These are phyloP conservation scores for Monilinia vaccinii-corymbosi DNA, from an alignment of 2,329 filamentous ascomycete species.

Conservation along the genomic window DNA sequence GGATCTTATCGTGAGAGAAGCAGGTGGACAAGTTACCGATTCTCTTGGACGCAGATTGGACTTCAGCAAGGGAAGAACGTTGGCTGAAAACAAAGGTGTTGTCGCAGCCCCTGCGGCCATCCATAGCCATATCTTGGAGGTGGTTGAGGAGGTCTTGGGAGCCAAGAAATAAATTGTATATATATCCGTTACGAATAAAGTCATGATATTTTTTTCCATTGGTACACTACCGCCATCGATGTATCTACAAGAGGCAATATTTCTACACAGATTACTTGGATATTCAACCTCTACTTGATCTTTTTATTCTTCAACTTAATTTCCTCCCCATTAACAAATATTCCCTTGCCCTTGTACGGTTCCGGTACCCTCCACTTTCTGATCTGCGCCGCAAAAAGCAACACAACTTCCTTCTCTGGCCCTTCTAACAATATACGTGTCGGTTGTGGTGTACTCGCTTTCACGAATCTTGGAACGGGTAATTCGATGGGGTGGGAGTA, in stretches of 20 bases:
- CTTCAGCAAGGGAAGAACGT: conserved; percentile 77
- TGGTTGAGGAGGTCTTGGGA: conserved; percentile 68
- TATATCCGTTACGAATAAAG: conserved; percentile 1
- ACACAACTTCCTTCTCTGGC: conserved; percentile 74
- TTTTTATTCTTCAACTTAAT: conserved; percentile 98
- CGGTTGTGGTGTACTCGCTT: conserved; percentile 78
- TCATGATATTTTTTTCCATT: not conserved
- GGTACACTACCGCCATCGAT: conserved; percentile 6
- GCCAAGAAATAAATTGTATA: conserved; percentile 31
- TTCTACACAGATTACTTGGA: conserved; percentile 19
- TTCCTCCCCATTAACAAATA: conserved; percentile 95
- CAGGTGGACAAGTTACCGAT: conserved; percentile 87
- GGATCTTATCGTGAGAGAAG: conserved; percentile 87
- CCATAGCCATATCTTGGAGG: conserved; percentile 68
- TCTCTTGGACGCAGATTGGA: conserved; percentile 76
- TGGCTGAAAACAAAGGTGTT: conserved; percentile 87
- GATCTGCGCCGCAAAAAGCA: conserved; percentile 85
- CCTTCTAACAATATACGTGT: conserved; percentile 89
- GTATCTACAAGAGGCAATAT: conserved; percentile 16
- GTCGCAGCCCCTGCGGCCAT: conserved; percentile 74
- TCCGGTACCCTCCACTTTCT: conserved; percentile 83
- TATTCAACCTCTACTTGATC: conserved; percentile 57
- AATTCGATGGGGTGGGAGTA: conserved; percentile 95
- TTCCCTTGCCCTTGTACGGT: conserved; percentile 98
- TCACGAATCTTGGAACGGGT: conserved; percentile 72